A percentile compares a stretch with the other conserved stretches of the same genome.
These are phyloP conservation scores for Taiozyma sp. DNA, from an alignment of 1,139 yeast genomes.

Conservation along the genomic window DNA sequence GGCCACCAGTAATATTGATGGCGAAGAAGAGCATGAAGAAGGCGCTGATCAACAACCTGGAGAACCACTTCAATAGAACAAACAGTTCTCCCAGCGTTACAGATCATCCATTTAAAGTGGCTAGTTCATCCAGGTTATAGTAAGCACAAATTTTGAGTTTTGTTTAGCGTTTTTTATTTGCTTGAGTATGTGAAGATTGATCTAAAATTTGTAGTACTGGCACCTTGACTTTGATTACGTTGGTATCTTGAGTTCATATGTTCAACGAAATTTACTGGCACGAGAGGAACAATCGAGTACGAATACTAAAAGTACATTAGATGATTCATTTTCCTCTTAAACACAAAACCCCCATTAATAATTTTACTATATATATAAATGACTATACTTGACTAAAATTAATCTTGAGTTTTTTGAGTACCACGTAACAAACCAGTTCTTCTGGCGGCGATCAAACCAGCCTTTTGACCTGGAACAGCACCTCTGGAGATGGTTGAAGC, in stretches of 20 bases:
- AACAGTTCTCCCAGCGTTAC: no score
- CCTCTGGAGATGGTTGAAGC: slow-evolving; percentile 99
- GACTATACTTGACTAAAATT: slow-evolving; percentile 28
- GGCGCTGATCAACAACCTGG: not conserved
- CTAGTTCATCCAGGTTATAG: not conserved
- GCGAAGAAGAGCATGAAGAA: not conserved
- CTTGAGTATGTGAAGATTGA: no score
- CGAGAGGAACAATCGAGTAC: not conserved
- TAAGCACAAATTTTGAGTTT: not conserved
- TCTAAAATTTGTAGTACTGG: no score
- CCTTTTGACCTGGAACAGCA: slow-evolving; percentile 99
- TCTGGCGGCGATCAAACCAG: slow-evolving; percentile 99
- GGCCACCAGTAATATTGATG: not conserved
- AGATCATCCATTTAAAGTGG: not conserved
- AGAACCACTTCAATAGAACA: not conserved
- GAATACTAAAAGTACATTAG: slow-evolving; percentile 2
- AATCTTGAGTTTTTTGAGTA: slow-evolving; percentile 96
- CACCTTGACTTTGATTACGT: no score
- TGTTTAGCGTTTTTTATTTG: no score
- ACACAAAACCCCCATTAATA: slow-evolving; percentile 17
- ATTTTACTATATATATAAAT: slow-evolving; percentile 4
- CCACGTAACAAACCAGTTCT: slow-evolving; percentile 99
- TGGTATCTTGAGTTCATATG: no score
- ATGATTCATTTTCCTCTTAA: slow-evolving; percentile 11
- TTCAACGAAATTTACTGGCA: not conserved